Conservation (phyloP, 805 yeast genomes). For the Pichia manshurica region DNA sequence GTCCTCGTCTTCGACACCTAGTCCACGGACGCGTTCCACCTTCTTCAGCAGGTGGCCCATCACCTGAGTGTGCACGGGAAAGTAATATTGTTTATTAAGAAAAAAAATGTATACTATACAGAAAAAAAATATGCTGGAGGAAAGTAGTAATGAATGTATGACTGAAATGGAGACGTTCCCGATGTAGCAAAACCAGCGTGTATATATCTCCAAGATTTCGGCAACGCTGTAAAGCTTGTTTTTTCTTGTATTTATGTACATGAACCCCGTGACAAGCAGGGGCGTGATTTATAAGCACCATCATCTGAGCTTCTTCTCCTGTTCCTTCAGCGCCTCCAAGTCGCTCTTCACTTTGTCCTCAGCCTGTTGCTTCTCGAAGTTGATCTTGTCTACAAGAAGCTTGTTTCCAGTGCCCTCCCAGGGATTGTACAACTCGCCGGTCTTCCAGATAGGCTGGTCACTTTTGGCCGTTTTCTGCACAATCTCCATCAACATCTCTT, state of each 20-base stretch:
- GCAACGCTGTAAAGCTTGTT: no score
- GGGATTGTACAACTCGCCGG: conserved; percentile 65
- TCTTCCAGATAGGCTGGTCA: conserved; percentile 77
- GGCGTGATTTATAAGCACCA: no score
- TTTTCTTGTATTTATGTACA: background rate
- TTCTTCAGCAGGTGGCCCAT: conserved; percentile 18
- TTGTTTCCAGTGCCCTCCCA: conserved; percentile 45
- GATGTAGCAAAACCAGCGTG: no score
- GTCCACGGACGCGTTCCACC: background rate
- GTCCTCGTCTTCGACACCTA: conserved; percentile 14
- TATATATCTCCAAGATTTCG: no score
- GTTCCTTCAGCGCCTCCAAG: conserved; percentile 35
- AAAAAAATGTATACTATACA: no score
- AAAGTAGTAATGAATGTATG: no score
- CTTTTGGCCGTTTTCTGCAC: conserved; percentile 59
- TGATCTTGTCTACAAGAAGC: conserved; percentile 37
- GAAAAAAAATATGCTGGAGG: no score
- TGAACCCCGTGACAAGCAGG: background rate
- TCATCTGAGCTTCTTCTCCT: conserved; percentile 25
- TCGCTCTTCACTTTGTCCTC: conserved; percentile 34
- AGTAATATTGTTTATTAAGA: background rate
- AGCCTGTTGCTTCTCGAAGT: conserved; percentile 44
- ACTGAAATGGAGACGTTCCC: no score
- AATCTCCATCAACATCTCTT: conserved; percentile 61
- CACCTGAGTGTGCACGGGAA: background rate